A percentile compares a stretch with the other conserved stretches of the same genome.
Evolutionary conservation across 2,329 filamentous ascomycete genomes (phyloP).

Genomic region (Pseudogymnoascus sp.): DNA sequence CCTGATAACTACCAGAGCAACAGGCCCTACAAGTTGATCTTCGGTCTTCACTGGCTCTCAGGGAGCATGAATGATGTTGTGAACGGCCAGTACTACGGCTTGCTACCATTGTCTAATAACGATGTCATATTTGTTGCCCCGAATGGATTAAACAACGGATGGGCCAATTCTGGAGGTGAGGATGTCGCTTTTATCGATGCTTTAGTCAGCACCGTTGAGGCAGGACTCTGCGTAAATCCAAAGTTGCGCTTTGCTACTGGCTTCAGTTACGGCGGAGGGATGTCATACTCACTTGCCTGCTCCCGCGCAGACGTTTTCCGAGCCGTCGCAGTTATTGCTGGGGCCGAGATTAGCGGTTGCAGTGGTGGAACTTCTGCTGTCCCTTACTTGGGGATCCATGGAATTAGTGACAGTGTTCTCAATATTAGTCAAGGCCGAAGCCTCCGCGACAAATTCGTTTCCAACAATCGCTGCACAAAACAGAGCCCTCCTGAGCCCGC

Average conservation of each 20-base stretch:
- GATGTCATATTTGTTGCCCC: conserved; percentile 32
- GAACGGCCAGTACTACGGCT: conserved; percentile 30
- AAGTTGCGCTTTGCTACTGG: conserved; percentile 29
- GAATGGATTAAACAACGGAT: conserved; percentile 29
- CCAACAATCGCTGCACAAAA: conserved; percentile 33
- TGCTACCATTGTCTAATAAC: conserved; percentile 26
- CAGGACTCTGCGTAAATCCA: conserved; percentile 30
- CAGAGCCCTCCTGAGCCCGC: conserved; percentile 19
- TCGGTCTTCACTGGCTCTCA: conserved; percentile 36
- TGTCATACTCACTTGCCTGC: conserved; percentile 32
- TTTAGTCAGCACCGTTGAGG: conserved; percentile 27
- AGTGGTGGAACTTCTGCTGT: conserved; percentile 28
- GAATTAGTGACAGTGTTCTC: conserved; percentile 31
- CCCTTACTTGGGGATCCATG: conserved; percentile 31
- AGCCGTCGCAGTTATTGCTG: conserved; percentile 29
- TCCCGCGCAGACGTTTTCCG: conserved; percentile 27
- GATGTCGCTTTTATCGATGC: conserved; percentile 30
- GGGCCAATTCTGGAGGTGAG: conserved; percentile 31
- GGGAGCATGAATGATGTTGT: conserved; percentile 34
- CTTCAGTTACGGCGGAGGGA: conserved; percentile 32
- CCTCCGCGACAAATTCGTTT: conserved; percentile 33
- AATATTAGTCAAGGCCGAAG: conserved; percentile 27
- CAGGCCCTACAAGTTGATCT: conserved; percentile 36
- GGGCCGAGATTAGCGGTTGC: conserved; percentile 25
- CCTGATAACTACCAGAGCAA: conserved; percentile 35